Evolutionary conservation across 1,284 basidiomycete genomes (phyloP).

Genomic region (Pseudozyma thailandica): DNA sequence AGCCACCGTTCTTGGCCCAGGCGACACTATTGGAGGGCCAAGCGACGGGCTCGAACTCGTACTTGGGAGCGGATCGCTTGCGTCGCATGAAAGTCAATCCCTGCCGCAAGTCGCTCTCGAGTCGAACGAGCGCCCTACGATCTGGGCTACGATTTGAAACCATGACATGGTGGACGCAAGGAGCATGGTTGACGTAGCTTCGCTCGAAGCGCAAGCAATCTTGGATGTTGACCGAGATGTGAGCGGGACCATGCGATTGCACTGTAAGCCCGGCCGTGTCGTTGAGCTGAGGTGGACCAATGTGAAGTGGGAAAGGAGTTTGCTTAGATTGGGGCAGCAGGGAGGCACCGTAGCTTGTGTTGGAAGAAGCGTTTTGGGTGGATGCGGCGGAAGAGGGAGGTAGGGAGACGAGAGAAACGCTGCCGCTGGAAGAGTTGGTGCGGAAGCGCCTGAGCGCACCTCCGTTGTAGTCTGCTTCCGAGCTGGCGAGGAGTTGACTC

Average conservation of each 20-base stretch:
- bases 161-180: constrained; percentile 47
- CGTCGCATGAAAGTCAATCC: constrained; percentile 55
- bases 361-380: constrained; percentile 39
- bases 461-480: constrained; percentile 25
- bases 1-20: constrained; percentile 61
- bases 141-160: constrained; percentile 43
- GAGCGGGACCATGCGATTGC: constrained; percentile 29
- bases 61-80: constrained; percentile 44
- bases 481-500: constrained; percentile 2
- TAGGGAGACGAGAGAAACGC: constrained; percentile 35
- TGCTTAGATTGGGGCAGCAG: constrained; percentile 21
- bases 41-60: constrained; percentile 38
- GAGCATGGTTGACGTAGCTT: constrained; percentile 62
- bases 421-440: constrained; percentile 43
- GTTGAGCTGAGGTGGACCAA: constrained; percentile 30
- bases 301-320: constrained; percentile 16
- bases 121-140: constrained; percentile 47
- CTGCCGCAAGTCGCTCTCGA: constrained; percentile 55
- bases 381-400: constrained; percentile 39
- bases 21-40: constrained; percentile 59
- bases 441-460: constrained; percentile 27
- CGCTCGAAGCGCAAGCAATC: constrained; percentile 48
- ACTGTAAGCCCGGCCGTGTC: constrained; percentile 34
- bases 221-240: constrained; percentile 33
- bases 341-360: constrained; percentile 30